Base-by-base conservation (phyloP, 2,329 filamentous ascomycete species). In the Ceratocystis huliohia region DNA sequence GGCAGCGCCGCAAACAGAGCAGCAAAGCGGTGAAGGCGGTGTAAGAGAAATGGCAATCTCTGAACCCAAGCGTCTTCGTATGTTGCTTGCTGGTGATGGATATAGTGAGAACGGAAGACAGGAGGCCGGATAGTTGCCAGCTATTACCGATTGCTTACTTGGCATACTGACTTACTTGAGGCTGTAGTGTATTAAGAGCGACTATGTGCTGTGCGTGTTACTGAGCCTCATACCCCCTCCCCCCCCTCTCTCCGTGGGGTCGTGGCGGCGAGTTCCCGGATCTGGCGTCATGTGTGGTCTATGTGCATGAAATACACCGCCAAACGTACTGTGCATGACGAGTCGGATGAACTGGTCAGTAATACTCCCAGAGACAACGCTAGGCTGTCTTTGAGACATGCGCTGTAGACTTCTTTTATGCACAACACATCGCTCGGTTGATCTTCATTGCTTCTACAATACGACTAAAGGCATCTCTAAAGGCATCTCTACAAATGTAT, bases 281-380 rank as follows among this genome's bases (percentile, higher is more conserved):
- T 25, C n/a, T 53, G n/a, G n/a, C 5, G 5, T 20, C 10, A 53
- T 53, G 22, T 50, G 13, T 30, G 28, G 28, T 22, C 46, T 5
- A 3, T 37, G 33, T 41, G 56, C 56, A 59, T 59, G 25, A 22
- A 57, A 50, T 57, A 57, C 53, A 57, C 53, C 53, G 25, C 53
- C 25, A 57, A 33, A 25, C 25, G 1, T 25, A 22, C 28, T 10
- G 8, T 57, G 28, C 53, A 33, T 57, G 5, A 37, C 17, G 25
- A 15, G 17, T n/a, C 20, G 13, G 22, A 25, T 59, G 7, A 59
- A 33, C 28, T 59, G 28, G 25, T 15, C 10, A 41, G 37, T 41
- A 15, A 13, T 41, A 41, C 13, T 15, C 10, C 10, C 0, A 13
- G 37, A 41, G 10, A 4, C 10, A 13, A 15, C 37, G 10, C 37